A percentile compares a stretch with the other conserved stretches of the same genome.
Evolutionary conservation across 108 stramenopile genomes (phyloP).

Genomic region (Seminavis robusta): DNA sequence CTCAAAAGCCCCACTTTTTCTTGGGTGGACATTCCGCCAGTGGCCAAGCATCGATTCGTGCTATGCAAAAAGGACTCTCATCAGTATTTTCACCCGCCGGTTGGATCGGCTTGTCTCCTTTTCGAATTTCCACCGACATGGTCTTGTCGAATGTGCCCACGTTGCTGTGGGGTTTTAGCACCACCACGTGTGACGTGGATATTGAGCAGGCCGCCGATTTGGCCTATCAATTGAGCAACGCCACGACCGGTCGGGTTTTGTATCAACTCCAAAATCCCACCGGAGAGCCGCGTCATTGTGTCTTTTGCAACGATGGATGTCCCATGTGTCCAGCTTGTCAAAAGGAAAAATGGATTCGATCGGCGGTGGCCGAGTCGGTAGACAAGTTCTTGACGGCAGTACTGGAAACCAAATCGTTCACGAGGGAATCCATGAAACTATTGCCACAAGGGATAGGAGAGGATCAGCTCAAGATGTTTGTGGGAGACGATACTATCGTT

Average conservation of each 20-base stretch:
- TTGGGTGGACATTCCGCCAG: conserved; percentile 31
- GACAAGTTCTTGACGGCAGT: no score
- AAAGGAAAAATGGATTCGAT: no score
- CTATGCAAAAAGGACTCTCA: conserved; percentile 5
- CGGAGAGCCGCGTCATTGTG: conserved; percentile 16
- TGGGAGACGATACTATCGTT: no score
- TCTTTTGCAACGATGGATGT: conserved; percentile 29
- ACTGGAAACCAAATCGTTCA: no score
- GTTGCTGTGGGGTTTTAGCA: conserved; percentile 23
- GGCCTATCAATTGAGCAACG: conserved; percentile 6
- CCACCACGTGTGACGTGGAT: conserved; percentile 23
- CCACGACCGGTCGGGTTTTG: conserved; percentile 9
- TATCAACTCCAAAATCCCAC: conserved; percentile 15
- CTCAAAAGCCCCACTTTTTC: neutral
- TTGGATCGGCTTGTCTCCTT: conserved; percentile 28
- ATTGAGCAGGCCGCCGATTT: conserved; percentile 15
- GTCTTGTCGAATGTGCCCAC: conserved; percentile 3
- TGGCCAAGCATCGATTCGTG: conserved; percentile 23
- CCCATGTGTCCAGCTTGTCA: no score
- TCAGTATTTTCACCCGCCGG: conserved; percentile 8
- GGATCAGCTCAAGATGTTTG: no score
- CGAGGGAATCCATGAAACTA: no score
- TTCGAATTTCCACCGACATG: conserved; percentile 1
- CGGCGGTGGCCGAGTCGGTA: no score
- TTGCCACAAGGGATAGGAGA: no score